Percentiles rank a stretch among this genome's conserved stretches.
phyloP scores from a whole-genome alignment of 2,329 filamentous ascomycete genomes.

The Neocucurbitaria cava region DNA sequence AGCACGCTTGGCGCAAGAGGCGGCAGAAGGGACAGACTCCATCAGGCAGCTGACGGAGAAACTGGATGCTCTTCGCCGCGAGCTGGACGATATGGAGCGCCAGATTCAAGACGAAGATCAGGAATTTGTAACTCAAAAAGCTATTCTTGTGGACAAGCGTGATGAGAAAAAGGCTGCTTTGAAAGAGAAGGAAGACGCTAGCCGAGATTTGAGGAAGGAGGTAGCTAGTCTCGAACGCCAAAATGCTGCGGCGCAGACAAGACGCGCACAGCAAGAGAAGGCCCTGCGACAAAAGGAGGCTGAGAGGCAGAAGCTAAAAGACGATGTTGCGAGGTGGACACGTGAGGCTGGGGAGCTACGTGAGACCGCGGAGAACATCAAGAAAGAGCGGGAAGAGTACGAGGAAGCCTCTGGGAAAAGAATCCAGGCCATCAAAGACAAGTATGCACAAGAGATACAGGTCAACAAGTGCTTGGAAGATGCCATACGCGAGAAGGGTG shows the following conservation, averaged over 20 bases:
- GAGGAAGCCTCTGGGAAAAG: constrained; percentile 47
- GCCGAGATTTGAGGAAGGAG: constrained; percentile 81
- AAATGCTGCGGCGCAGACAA: constrained; percentile 81
- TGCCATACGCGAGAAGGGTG: constrained; percentile 74
- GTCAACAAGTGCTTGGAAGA: constrained; percentile 71
- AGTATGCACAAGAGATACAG: constrained; percentile 51
- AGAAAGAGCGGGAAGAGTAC: constrained; percentile 48
- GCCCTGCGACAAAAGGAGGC: constrained; percentile 71
- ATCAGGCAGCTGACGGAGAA: constrained; percentile 81
- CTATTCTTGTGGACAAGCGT: constrained; percentile 72
- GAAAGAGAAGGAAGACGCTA: constrained; percentile 91
- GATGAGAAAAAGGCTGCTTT: constrained; percentile 78
- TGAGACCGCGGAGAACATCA: constrained; percentile 59
- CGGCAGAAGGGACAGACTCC: constrained; percentile 47
- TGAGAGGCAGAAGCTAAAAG: constrained; percentile 72
- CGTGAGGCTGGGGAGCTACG: constrained; percentile 66
- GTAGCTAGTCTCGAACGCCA: constrained; percentile 80
- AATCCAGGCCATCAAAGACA: constrained; percentile 51
- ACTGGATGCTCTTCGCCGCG: constrained; percentile 79
- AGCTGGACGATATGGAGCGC: constrained; percentile 79
- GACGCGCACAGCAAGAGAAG: constrained; percentile 79
- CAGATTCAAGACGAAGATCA: constrained; percentile 70
- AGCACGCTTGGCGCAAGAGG: constrained; percentile 44
- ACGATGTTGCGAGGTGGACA: constrained; percentile 73
- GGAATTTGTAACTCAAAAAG: constrained; percentile 55